Evolutionary conservation across 352 stramenopile species (phyloP).

Genomic region (Phytophthora fragariae): DNA sequence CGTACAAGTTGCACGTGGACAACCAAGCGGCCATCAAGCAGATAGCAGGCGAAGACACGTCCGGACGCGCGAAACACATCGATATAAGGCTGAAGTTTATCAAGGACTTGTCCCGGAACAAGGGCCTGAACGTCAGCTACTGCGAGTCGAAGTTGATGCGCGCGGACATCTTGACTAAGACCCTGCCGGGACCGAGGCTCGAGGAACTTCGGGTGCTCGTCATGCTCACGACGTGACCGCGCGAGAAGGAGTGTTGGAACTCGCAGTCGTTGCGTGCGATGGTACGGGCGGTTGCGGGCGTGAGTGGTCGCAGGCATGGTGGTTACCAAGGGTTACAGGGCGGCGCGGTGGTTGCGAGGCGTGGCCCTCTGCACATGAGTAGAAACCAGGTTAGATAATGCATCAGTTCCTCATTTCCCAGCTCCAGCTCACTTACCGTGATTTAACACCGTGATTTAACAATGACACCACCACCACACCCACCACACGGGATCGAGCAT

Average conservation of each 20-base stretch:
- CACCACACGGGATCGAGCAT: too few relatives aligned
- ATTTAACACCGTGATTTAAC: too few relatives aligned
- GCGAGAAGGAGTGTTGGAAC: not conserved
- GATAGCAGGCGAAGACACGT: constrained; percentile 6
- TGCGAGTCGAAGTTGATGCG: too few relatives aligned
- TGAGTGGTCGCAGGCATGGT: not conserved
- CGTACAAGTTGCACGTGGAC: constrained; percentile 9
- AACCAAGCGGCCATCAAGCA: constrained; percentile 29
- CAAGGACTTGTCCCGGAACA: too few relatives aligned
- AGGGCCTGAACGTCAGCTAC: too few relatives aligned
- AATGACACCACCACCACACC: too few relatives aligned
- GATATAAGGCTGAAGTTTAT: constrained; percentile 16
- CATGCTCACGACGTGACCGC: too few relatives aligned
- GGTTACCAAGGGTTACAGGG: not conserved
- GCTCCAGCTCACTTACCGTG: not conserved
- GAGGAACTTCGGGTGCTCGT: too few relatives aligned
- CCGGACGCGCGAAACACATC: constrained; percentile 17
- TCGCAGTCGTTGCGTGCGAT: not conserved
- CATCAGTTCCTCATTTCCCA: constrained; percentile 3
- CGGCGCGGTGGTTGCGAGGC: not conserved
- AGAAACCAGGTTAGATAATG: not conserved
- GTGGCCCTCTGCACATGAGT: not conserved
- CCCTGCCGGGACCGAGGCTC: too few relatives aligned
- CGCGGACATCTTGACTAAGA: too few relatives aligned
- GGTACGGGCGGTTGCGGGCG: not conserved